A percentile compares a stretch with the other conserved stretches of the same genome.
These are phyloP conservation scores for Tardiomyces blankii DNA, from an alignment of 1,139 yeast species.

Conservation along the genomic window DNA sequence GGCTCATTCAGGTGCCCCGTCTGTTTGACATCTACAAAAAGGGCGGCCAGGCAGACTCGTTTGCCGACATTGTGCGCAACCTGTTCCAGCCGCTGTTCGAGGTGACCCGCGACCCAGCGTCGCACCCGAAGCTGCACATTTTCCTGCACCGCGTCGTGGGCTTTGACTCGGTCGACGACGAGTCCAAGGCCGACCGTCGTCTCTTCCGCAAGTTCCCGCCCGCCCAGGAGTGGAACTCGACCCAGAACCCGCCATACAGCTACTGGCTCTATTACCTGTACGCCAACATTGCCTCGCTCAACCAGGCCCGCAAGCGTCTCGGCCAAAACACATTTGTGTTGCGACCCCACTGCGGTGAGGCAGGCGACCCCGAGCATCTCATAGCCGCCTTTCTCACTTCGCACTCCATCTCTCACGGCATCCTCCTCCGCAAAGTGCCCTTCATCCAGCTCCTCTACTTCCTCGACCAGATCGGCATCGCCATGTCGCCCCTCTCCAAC, in stretches of 20 bases:
- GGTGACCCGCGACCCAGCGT: conserved; percentile 70
- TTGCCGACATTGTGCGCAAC: conserved; percentile 68
- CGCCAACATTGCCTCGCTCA: conserved; percentile 76
- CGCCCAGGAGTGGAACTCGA: conserved; percentile 68
- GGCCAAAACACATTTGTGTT: conserved; percentile 81
- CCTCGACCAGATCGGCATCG: conserved; percentile 90
- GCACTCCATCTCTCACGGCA: conserved; percentile 93
- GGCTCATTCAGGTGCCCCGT: conserved; percentile 94
- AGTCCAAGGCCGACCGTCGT: conserved; percentile 79
- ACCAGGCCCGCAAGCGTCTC: conserved; percentile 63
- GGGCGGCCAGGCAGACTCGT: conserved; percentile 56
- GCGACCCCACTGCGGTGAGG: conserved; percentile 98
- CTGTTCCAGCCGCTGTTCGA: conserved; percentile 86
- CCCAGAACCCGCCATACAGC: conserved; percentile 92
- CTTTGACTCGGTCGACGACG: conserved; percentile 97
- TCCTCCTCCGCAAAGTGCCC: conserved; percentile 82
- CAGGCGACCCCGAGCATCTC: conserved; percentile 97
- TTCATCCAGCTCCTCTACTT: conserved; percentile 88
- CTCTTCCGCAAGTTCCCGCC: conserved; percentile 72
- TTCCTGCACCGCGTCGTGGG: conserved; percentile 93
- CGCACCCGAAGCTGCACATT: conserved; percentile 80
- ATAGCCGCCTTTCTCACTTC: conserved; percentile 83
- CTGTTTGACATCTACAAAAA: conserved; percentile 81
- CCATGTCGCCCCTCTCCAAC: conserved; percentile 98
- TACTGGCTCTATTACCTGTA: conserved; percentile 84